Conservation (phyloP, 2,329 filamentous ascomycete genomes). For the Paramyrothecium roridum region DNA sequence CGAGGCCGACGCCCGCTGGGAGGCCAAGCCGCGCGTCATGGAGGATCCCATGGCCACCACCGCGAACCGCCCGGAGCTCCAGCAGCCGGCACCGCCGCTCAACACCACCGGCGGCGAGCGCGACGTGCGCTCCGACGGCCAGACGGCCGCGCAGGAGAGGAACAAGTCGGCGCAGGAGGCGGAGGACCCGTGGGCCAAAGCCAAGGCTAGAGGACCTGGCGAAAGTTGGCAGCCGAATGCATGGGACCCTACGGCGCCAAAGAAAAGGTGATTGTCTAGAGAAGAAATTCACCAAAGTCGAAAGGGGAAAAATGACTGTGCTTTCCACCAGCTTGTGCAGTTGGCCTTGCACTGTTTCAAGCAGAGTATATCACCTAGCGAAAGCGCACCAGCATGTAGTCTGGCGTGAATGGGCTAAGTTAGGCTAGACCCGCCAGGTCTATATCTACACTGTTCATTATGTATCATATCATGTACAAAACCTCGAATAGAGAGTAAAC, state of each 20-base stretch:
- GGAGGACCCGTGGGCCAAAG: constrained; percentile 58
- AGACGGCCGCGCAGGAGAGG: background rate
- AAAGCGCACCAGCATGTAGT: too few relatives aligned
- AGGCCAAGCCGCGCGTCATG: constrained; percentile 50
- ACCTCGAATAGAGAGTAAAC: background rate
- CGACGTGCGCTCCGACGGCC: constrained; percentile 5
- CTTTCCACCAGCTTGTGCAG: too few relatives aligned
- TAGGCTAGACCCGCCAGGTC: too few relatives aligned
- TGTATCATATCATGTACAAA: background rate
- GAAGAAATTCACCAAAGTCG: too few relatives aligned
- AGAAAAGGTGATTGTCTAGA: constrained; percentile 18
- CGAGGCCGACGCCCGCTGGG: constrained; percentile 62
- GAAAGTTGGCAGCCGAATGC: constrained; percentile 66
- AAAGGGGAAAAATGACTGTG: too few relatives aligned
- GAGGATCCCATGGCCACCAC: constrained; percentile 25
- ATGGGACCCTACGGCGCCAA: constrained; percentile 51
- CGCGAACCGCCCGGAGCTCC: constrained; percentile 5
- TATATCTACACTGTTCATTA: background rate
- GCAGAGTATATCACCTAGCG: too few relatives aligned
- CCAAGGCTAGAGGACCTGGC: constrained; percentile 43
- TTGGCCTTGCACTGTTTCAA: too few relatives aligned
- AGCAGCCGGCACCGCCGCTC: constrained; percentile 1
- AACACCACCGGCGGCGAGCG: constrained; percentile 1
- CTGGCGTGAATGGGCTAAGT: too few relatives aligned
- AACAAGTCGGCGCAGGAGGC: background rate